phyloP scores from a whole-genome alignment of 352 stramenopile genomes.

The Pythium rishiriense region DNA sequence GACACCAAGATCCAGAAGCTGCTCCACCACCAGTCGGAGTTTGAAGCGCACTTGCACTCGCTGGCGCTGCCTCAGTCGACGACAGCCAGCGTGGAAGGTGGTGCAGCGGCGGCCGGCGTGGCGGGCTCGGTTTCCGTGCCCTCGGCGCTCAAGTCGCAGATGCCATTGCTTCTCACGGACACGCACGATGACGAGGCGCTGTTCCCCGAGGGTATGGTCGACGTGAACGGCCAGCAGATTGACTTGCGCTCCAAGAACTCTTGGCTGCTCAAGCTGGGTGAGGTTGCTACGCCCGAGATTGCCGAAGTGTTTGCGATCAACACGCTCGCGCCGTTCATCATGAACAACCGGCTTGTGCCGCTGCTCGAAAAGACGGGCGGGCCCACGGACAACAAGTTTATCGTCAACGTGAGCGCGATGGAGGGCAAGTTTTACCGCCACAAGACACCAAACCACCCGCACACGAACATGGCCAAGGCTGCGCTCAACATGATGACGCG shows the following conservation, averaged over 20 bases:
- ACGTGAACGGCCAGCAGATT: conserved; percentile 97
- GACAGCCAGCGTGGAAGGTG: background rate
- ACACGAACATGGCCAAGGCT: conserved; percentile 99
- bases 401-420: conserved; percentile 98
- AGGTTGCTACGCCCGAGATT: conserved; percentile 88
- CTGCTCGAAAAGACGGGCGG: conserved; percentile 73
- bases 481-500: conserved; percentile 99
- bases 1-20: conserved; percentile 58
- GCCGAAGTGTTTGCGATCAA: conserved; percentile 94
- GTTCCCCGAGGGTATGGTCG: conserved; percentile 81
- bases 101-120: conserved; percentile 5
- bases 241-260: conserved; percentile 94
- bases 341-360: conserved; percentile 93
- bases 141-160: conserved; percentile 83
- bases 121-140: conserved; percentile 37
- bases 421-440: conserved; percentile 98
- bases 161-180: conserved; percentile 76
- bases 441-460: conserved; percentile 96
- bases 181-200: conserved; percentile 44
- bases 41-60: conserved; percentile 66
- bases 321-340: conserved; percentile 96
- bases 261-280: conserved; percentile 94
- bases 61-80: conserved; percentile 45
- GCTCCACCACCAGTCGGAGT: conserved; percentile 81
- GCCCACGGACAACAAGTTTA: conserved; percentile 81